These are phyloP conservation scores for Candida xyloterini DNA, from an alignment of 805 yeast species.

Conservation along the genomic window DNA sequence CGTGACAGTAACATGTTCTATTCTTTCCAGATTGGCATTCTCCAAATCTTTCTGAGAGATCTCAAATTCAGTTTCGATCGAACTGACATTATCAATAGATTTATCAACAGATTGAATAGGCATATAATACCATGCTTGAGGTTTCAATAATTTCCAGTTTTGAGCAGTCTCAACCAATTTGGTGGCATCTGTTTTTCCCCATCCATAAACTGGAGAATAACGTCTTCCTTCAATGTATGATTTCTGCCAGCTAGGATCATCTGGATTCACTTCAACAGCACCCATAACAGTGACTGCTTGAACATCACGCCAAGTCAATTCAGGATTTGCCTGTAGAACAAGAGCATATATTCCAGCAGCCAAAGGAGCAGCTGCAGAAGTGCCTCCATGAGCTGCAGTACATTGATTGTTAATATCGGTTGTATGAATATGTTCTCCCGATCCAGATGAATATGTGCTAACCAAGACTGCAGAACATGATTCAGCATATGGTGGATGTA, in stretches of 20 bases:
- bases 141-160: slow-evolving; percentile 77
- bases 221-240: slow-evolving; percentile 59
- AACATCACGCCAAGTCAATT: slow-evolving; percentile 91
- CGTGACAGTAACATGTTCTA: slow-evolving; percentile 85
- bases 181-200: slow-evolving; percentile 86
- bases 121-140: slow-evolving; percentile 78
- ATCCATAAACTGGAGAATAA: slow-evolving; percentile 87
- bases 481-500: slow-evolving; percentile 88
- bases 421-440: slow-evolving; percentile 84
- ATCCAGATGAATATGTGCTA: slow-evolving; percentile 89
- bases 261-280: slow-evolving; percentile 63
- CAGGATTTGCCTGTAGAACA: slow-evolving; percentile 78
- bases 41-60: slow-evolving; percentile 49
- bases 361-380: slow-evolving; percentile 97
- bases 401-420: slow-evolving; percentile 74
- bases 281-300: slow-evolving; percentile 78
- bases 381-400: slow-evolving; percentile 82
- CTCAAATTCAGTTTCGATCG: slow-evolving; percentile 34
- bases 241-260: slow-evolving; percentile 70
- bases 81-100: slow-evolving; percentile 19
- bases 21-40: slow-evolving; percentile 56
- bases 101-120: slow-evolving; percentile 38
- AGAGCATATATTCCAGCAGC: slow-evolving; percentile 95
- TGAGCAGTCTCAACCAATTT: slow-evolving; percentile 68
- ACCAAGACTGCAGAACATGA: slow-evolving; percentile 93